phyloP scores from a whole-genome alignment of 441 rosid genomes.

The Pelargonium myrrhifolium region DNA sequence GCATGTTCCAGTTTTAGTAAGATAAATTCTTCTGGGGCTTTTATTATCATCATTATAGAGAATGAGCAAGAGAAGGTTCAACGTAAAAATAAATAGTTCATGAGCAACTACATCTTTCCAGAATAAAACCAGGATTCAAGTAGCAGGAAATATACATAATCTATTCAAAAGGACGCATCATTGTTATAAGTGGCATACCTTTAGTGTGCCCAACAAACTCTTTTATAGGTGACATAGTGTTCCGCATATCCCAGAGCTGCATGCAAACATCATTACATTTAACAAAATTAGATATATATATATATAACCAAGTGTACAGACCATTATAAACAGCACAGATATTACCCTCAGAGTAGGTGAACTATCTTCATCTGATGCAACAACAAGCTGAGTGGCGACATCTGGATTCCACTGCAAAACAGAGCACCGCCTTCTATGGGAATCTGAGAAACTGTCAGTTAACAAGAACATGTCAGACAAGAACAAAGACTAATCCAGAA shows the following conservation, averaged over 20 bases:
- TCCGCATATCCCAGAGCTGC: conserved; percentile 99
- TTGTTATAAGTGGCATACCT: conserved; percentile 39
- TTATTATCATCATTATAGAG: background rate
- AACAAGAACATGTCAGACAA: conserved; percentile 24
- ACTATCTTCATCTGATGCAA: conserved; percentile 94
- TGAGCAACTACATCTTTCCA: background rate
- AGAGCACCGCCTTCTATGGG: conserved; percentile 83
- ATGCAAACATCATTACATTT: conserved; percentile 17
- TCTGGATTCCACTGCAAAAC: conserved; percentile 99
- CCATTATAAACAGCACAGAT: conserved; percentile 12
- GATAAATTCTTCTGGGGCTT: background rate
- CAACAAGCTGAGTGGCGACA: conserved; percentile 90
- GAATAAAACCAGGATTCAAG: background rate
- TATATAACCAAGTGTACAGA: conserved; percentile 7
- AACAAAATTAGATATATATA: conserved; percentile 11
- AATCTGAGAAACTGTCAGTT: conserved; percentile 75
- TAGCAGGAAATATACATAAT: background rate
- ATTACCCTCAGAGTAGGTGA: conserved; percentile 79
- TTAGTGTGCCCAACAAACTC: conserved; percentile 86
- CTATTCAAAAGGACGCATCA: background rate
- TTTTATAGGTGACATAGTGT: conserved; percentile 74
- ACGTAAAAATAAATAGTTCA: background rate
- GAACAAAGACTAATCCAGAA: background rate
- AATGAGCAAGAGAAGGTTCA: background rate
- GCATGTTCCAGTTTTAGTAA: background rate